These are phyloP conservation scores for Capronia americana DNA, from an alignment of 2,329 filamentous ascomycete genomes.

Conservation along the genomic window DNA sequence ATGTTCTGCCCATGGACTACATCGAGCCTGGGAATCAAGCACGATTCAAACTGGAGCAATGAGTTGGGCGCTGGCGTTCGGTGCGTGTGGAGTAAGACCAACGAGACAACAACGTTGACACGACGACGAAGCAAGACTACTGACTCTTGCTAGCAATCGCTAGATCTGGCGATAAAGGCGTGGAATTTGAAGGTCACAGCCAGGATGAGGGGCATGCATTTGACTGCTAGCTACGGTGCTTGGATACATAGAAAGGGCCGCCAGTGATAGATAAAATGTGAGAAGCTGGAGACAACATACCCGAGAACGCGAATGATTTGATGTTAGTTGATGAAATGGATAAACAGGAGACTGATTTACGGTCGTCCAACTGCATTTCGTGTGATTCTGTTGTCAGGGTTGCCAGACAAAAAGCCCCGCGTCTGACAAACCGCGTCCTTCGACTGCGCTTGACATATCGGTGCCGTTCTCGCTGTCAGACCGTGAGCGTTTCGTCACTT, in stretches of 20 bases:
- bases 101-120: neutral
- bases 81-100: constrained; percentile 33
- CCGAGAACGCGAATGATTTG: neutral
- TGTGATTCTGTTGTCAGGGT: neutral
- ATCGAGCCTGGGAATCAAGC: constrained; percentile 34
- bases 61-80: constrained; percentile 38
- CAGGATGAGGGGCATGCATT: neutral
- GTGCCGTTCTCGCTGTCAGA: neutral
- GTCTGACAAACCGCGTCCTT: neutral
- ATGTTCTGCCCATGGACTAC: constrained; percentile 41
- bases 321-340: neutral
- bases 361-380: neutral
- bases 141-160: constrained; percentile 21
- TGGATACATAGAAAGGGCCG: constrained; percentile 3
- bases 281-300: neutral
- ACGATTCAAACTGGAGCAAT: constrained; percentile 34
- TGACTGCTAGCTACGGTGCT: neutral
- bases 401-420: neutral
- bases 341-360: neutral
- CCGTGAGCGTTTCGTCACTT: neutral
- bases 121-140: neutral
- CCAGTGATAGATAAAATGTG: constrained; percentile 5
- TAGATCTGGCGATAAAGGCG: neutral
- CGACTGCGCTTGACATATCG: no score
- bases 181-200: neutral